phyloP scores from a whole-genome alignment of 768 basidiomycete species.

The Floccularia luteovirens region DNA sequence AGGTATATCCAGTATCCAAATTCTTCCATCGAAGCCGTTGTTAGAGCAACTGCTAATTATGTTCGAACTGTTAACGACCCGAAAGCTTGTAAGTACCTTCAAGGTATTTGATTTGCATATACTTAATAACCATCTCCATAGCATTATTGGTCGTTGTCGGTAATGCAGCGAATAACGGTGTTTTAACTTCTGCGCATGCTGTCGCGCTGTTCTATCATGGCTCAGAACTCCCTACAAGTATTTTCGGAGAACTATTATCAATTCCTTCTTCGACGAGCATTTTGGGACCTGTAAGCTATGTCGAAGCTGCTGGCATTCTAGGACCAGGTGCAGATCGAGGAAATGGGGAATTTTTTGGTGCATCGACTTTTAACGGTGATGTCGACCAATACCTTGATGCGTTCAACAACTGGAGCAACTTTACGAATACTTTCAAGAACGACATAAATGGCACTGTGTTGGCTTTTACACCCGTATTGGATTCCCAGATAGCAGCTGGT shows the following conservation, averaged over 20 bases:
- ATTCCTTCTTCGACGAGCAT: constrained; percentile 13
- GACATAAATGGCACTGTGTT: constrained; percentile 10
- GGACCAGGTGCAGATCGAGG: constrained; percentile 8
- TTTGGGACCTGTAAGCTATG: constrained; percentile 15
- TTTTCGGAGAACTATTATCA: constrained; percentile 20
- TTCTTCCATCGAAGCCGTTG: constrained; percentile 15
- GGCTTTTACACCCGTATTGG: constrained; percentile 19
- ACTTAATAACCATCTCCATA: not conserved
- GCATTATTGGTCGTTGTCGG: not conserved
- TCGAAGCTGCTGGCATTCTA: constrained; percentile 11
- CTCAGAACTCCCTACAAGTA: constrained; percentile 10
- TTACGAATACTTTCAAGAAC: constrained; percentile 8
- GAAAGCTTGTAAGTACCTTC: constrained; percentile 15
- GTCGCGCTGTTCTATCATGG: constrained; percentile 17
- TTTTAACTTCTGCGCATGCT: not conserved
- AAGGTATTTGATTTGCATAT: not conserved
- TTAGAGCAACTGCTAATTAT: constrained; percentile 16
- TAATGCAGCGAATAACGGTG: not conserved
- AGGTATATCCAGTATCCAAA: constrained; percentile 11
- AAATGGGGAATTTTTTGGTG: constrained; percentile 16
- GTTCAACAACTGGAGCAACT: constrained; percentile 15
- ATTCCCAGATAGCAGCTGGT: constrained; percentile 18
- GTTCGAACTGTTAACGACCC: constrained; percentile 15
- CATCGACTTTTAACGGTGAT: constrained; percentile 14
- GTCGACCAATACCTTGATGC: constrained; percentile 12